A percentile compares a stretch with the other conserved stretches of the same genome.
phyloP scores from a whole-genome alignment of 768 basidiomycete species.

The Leccinum broughii region DNA sequence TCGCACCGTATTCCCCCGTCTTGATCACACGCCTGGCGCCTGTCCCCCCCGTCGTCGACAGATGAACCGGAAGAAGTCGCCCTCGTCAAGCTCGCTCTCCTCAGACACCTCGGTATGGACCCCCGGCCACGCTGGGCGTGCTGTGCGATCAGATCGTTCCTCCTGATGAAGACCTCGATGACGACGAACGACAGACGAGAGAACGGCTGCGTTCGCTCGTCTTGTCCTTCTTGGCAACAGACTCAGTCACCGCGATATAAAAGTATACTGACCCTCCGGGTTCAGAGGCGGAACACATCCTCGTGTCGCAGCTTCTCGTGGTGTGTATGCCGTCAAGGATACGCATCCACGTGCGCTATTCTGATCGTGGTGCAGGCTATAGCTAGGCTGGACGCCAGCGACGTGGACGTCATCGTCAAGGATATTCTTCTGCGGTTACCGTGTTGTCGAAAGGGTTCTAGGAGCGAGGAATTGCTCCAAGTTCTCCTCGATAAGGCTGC shows the following conservation, averaged over 20 bases:
- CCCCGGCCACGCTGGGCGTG: conserved; percentile 61
- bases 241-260: conserved; percentile 48
- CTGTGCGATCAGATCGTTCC: conserved; percentile 67
- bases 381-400: conserved; percentile 40
- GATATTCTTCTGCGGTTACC: conserved; percentile 53
- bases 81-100: conserved; percentile 59
- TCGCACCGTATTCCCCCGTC: conserved; percentile 10
- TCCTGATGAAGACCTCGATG: conserved; percentile 49
- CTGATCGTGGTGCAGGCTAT: conserved; percentile 44
- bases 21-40: conserved; percentile 22
- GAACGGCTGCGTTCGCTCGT: conserved; percentile 60
- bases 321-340: conserved; percentile 36
- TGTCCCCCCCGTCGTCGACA: conserved; percentile 27
- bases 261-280: conserved; percentile 43
- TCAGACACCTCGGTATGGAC: conserved; percentile 65
- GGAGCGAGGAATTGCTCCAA: conserved; percentile 42
- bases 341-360: neutral
- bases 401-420: conserved; percentile 50
- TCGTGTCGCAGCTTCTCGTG: conserved; percentile 49
- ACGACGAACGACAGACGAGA: conserved; percentile 58
- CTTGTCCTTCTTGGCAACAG: conserved; percentile 54
- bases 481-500: conserved; percentile 40
- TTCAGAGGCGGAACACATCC: conserved; percentile 46
- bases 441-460: conserved; percentile 39
- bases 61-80: conserved; percentile 67